Evolutionary conservation across 108 stramenopile genomes (phyloP), one percentile per base, ranked within the genome.

Genomic region (Nitzschia sp.): DNA sequence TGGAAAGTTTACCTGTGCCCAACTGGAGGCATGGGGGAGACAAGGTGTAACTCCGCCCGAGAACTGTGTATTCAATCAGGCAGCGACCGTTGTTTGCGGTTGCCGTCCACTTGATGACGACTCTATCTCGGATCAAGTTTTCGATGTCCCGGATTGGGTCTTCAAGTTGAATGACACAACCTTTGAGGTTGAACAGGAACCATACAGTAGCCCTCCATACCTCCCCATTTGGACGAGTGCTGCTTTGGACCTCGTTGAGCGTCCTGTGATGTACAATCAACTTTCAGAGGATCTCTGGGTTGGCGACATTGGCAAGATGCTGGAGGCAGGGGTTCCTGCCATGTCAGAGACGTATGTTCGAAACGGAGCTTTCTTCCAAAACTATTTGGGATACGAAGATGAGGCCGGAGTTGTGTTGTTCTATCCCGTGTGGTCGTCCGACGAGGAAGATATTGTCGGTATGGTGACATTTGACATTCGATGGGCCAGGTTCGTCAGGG

Each of bases 391-490:
- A 22, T 24, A 24, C 22, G 12, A 15, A 12, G 21, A 21, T 25
- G 54, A 55, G 21, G 25, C 54, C 17, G 62, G 17, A 20, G 10
- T 44, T 3, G 46, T 29, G 12, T 6, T 63, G 10, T 48, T 46
- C 42, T 63, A 63, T 10, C 62, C 62, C 6, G 62, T 24, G 0
- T 20, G 20, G 11, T 11, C 22, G 1, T 12, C 21, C 10, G 62
- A 63, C 44, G 38, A 63, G 21, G 38, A n/a, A 10, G 25, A 19
- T 8, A 21, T 63, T 20, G 62, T 63, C 15, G 62, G 62, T 63
- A 26, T 19, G 12, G 22, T 63, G 43, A 24, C 48, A 10, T 48
- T 63, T 21, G 62, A 63, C n/a, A 51, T 63, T 9, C 6, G 17
- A 3, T 55, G 54, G 54, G 15, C 54, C 15, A 55, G 12, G 12